A percentile compares a stretch with the other conserved stretches of the same genome.
Evolutionary conservation across 768 basidiomycete species (phyloP).

Genomic region (Mycena sanguinolenta): DNA sequence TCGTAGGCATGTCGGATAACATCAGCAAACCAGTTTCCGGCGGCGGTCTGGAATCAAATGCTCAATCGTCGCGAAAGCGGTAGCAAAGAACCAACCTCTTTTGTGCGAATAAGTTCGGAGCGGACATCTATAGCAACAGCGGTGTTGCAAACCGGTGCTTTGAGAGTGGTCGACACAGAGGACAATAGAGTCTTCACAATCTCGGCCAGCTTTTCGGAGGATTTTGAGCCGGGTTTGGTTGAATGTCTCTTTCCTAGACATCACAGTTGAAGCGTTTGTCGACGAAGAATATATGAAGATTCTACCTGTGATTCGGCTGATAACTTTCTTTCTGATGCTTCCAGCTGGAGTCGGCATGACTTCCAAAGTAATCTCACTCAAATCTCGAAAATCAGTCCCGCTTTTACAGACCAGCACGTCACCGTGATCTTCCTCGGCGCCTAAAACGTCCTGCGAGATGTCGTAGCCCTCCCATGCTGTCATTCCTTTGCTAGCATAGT

Average conservation of each 20-base stretch:
- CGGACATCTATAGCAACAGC: conserved; percentile 78
- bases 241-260: conserved; percentile 73
- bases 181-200: conserved; percentile 76
- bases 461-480: conserved; percentile 78
- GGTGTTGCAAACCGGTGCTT: conserved; percentile 82
- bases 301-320: conserved; percentile 73
- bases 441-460: conserved; percentile 62
- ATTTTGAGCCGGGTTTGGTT: conserved; percentile 69
- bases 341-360: conserved; percentile 71
- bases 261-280: not conserved
- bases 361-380: conserved; percentile 80
- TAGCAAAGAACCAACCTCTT: conserved; percentile 63
- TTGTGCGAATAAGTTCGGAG: conserved; percentile 79
- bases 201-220: conserved; percentile 66
- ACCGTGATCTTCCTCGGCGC: conserved; percentile 79
- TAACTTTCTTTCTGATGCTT: conserved; percentile 74
- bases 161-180: conserved; percentile 76
- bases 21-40: conserved; percentile 89
- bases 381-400: conserved; percentile 90
- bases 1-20: conserved; percentile 87
- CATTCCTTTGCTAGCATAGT: conserved; percentile 78
- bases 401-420: conserved; percentile 85
- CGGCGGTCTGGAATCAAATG: conserved; percentile 63
- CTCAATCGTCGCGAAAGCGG: conserved; percentile 10
- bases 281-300: not conserved